Evolutionary conservation across 192 early-diverging fungal genomes (phyloP).

Genomic region (Fimicolochytrium jonesii): DNA sequence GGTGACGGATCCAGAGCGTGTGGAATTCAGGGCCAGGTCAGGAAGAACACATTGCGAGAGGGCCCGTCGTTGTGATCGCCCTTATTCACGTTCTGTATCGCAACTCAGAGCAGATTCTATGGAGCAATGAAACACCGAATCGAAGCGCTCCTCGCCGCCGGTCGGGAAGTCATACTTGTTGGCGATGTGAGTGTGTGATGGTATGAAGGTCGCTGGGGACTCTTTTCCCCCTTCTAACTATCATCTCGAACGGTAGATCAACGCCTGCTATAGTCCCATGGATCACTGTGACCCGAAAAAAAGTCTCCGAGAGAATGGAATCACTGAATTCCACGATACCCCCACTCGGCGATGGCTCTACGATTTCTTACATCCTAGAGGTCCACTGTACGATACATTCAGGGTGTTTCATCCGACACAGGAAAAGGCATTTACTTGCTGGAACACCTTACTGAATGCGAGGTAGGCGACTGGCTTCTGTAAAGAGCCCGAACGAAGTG

Average conservation of each 20-base stretch:
- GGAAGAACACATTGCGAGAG: background rate
- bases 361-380: constrained; percentile 50
- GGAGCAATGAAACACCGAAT: constrained; percentile 42
- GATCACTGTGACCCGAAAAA: constrained; percentile 72
- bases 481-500: background rate
- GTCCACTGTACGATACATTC: constrained; percentile 63
- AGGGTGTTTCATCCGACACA: constrained; percentile 57
- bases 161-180: constrained; percentile 54
- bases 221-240: too few relatives aligned
- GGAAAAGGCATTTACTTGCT: constrained; percentile 53
- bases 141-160: constrained; percentile 41
- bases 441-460: constrained; percentile 72
- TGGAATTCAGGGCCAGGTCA: constrained; percentile 50
- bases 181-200: constrained; percentile 50
- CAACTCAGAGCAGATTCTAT: constrained; percentile 11
- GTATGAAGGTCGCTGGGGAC: too few relatives aligned
- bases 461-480: constrained; percentile 29
- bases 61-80: too few relatives aligned
- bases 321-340: constrained; percentile 52
- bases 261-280: constrained; percentile 56
- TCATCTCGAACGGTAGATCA: constrained; percentile 23
- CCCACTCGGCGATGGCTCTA: constrained; percentile 64
- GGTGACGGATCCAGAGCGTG: constrained; percentile 44
- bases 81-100: too few relatives aligned
- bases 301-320: constrained; percentile 48